These are phyloP conservation scores for Colletotrichum sp. DNA, from an alignment of 2,329 filamentous ascomycete species.

Conservation along the genomic window DNA sequence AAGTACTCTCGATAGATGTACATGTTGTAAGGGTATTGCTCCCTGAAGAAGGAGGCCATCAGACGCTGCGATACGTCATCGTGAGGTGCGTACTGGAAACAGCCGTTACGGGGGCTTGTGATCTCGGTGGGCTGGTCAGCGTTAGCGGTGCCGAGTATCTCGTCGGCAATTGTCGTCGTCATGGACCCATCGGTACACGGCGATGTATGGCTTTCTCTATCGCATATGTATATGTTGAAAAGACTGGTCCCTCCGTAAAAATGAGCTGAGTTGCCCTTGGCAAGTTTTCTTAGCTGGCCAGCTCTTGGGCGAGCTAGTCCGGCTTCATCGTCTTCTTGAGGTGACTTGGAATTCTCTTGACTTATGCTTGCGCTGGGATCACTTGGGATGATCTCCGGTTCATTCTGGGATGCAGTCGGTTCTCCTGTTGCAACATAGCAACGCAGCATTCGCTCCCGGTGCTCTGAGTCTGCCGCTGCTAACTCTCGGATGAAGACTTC, in stretches of 20 bases:
- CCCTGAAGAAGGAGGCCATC: conserved; percentile 53
- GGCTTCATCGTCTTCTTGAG: neutral
- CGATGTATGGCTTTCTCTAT: neutral
- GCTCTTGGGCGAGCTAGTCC: conserved; percentile 21
- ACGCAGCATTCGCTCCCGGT: conserved; percentile 4
- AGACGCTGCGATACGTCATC: conserved; percentile 47
- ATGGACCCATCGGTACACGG: neutral
- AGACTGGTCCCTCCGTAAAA: conserved; percentile 55
- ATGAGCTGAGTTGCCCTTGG: conserved; percentile 43
- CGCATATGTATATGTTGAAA: conserved; percentile 31
- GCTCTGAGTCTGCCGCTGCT: conserved; percentile 37
- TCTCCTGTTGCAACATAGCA: neutral
- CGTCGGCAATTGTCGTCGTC: neutral
- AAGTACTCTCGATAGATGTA: conserved; percentile 56
- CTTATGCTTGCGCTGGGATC: neutral
- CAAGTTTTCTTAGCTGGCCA: conserved; percentile 41
- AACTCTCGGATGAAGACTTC: conserved; percentile 50
- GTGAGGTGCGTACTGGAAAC: conserved; percentile 43
- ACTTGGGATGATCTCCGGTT: neutral
- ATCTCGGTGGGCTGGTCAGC: neutral
- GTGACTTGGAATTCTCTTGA: neutral
- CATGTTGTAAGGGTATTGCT: conserved; percentile 55
- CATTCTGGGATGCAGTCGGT: neutral
- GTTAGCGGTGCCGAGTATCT: neutral
- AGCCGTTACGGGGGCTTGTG: neutral